Evolutionary conservation across 768 basidiomycete genomes (phyloP), one percentile per base, ranked within the genome.

Genomic region (Lentinus brumalis): DNA sequence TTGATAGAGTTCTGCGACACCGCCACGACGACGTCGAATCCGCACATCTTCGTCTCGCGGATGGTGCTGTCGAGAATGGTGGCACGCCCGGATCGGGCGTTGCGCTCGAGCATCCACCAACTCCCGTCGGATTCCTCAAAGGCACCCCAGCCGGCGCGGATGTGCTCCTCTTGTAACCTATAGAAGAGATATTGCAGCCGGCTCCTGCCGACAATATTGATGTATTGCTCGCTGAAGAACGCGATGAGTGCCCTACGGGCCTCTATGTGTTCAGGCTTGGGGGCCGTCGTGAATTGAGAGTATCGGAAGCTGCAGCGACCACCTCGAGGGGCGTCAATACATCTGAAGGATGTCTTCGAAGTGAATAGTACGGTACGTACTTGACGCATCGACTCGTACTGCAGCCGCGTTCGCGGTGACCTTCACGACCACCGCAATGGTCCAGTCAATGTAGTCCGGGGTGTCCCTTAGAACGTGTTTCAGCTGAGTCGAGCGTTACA

Each of bases 1-100:
- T 71, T 70, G 67, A 73, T 63, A 11, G 70, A 67, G 8, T 61
- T 65, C 42, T 71, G 70, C 3, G 69, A 67, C 41, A 73, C 59
- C 5, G 70, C 68, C 11, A 62, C 60, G 56, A 71, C 60, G 49
- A 65, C 60, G 63, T 73, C 71, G 60, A 69, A 70, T 50, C 69
- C 68, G 51, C 51, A 61, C 60, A 68, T 68, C 31, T 66, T 61
- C n/a, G 60, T 61, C 21, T 50, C 60, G 62, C 30, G 18, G 21
- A 50, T 50, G 61, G 64, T 50, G 58, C 57, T n/a, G 67, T 56
- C 49, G 64, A 69, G 38, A 51, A 50, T 50, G 47, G 51, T 42
- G 50, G 31, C 35, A 11, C 35, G 5, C 26, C 50, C 5, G 26
- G 14, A 31, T 15, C 45, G 32, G 9, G 50, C 42, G 31, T 42